Evolutionary conservation across 306 rosid genomes (phyloP).

Genomic region (Begonia peltatifolia): DNA sequence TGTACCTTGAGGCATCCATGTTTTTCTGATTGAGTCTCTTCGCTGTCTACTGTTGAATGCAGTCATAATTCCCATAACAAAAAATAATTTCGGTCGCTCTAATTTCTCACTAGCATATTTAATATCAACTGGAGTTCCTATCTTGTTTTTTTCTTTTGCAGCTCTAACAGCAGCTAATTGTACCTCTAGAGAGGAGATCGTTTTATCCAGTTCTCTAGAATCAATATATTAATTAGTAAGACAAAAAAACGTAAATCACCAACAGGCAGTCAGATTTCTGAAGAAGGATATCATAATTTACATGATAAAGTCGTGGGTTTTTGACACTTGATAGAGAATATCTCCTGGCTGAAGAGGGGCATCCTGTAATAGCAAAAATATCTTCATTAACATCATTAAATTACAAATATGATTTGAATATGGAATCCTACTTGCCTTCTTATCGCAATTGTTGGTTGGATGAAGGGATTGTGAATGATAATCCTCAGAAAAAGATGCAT

Average conservation of each 20-base stretch:
- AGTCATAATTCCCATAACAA: slow-evolving; percentile 54
- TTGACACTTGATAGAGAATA: slow-evolving; percentile 40
- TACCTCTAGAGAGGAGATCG: slow-evolving; percentile 44
- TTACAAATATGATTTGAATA: too few species aligned
- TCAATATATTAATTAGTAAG: slow-evolving; percentile 21
- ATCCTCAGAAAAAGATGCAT: slow-evolving; percentile 14
- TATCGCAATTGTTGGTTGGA: slow-evolving; percentile 23
- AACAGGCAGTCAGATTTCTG: too few species aligned
- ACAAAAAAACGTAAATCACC: neutral
- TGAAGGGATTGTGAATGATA: slow-evolving; percentile 14
- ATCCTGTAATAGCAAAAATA: slow-evolving; percentile 19
- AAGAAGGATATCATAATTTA: slow-evolving; percentile 9
- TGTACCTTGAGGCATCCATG: slow-evolving; percentile 52
- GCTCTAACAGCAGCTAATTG: slow-evolving; percentile 51
- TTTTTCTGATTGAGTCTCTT: slow-evolving; percentile 48
- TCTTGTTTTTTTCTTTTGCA: slow-evolving; percentile 17
- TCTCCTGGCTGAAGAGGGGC: slow-evolving; percentile 26
- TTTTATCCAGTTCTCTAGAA: slow-evolving; percentile 39
- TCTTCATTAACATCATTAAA: slow-evolving; percentile 2
- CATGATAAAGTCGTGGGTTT: slow-evolving; percentile 42
- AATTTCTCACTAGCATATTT: slow-evolving; percentile 13
- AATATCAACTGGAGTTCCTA: slow-evolving; percentile 27
- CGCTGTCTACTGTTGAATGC: slow-evolving; percentile 51
- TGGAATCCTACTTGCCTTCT: slow-evolving; percentile 28
- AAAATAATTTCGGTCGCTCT: slow-evolving; percentile 38